Evolutionary conservation across 192 early-diverging fungal species (phyloP), one percentile per base, ranked within the genome.

Genomic region (Kickxella alabastrina): DNA sequence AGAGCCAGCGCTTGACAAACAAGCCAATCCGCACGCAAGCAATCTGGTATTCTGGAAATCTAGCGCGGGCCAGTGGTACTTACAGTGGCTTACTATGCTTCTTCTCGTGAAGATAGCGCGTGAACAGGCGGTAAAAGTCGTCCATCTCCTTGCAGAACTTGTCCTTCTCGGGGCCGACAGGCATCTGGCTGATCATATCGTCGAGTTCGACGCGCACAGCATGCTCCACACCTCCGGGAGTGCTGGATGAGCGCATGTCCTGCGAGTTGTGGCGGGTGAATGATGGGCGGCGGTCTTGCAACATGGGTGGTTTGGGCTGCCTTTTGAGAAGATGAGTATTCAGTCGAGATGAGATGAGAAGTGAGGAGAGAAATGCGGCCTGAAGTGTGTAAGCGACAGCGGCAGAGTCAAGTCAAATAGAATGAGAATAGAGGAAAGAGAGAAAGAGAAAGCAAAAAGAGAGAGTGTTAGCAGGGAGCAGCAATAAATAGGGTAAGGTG

Each of bases 91-190:
- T 69, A 52, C 61, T 68, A 46, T 76, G 66, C 67, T 76, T 76
- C 66, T 76, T 76, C 45, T 96, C 92, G 36, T 79, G 78, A 37
- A 97, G 77, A 65, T 88, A 99, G 43, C 97, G 87, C 31, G 76
- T 84, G 68, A 90, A 91, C 23, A 93, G 79, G 29, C 81, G 75
- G 62, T 84, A 91, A 68, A 92, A 93, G 65, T 83, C 83, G 53
- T 89, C 89, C 90, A 92, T 90, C 41, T 92, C 87, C 52, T 81
- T 87, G 63, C 76, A 60, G 55, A 89, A 90, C 49, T 58, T 66
- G 41, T 61, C 60, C 52, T 59, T 62, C 12, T 75, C 71, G 10
- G 65, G 71, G 0, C 71, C 71, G 3, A n/a, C 28, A 14, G 64
- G 56, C 56, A 62, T 46, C 56, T 67, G 59, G 45, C 43, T 61